phyloP scores from a whole-genome alignment of 2,329 filamentous ascomycete species.

The Xylaria arbuscula region DNA sequence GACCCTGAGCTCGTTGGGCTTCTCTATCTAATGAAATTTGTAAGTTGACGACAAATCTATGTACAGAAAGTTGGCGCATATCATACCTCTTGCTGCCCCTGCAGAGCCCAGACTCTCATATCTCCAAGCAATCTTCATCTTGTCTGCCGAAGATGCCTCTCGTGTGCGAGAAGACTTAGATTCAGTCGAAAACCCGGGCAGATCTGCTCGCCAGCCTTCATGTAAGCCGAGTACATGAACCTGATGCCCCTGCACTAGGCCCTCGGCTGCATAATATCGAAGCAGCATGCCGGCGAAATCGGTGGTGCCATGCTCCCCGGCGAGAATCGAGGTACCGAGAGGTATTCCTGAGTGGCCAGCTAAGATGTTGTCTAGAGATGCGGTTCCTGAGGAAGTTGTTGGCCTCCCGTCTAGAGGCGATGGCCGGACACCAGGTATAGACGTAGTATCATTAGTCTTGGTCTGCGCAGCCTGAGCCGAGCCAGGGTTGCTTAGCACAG shows the following conservation, averaged over 20 bases:
- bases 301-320: slow-evolving; percentile 92
- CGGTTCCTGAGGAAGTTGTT: slow-evolving; percentile 91
- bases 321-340: slow-evolving; percentile 80
- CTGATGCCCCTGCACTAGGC: slow-evolving; percentile 88
- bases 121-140: slow-evolving; percentile 99
- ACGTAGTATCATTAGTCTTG: slow-evolving; percentile 51
- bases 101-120: slow-evolving; percentile 87
- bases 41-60: slow-evolving; percentile 28
- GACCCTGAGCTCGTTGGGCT: slow-evolving; percentile 38
- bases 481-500: slow-evolving; percentile 59
- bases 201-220: slow-evolving; percentile 82
- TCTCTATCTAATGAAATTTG: slow-evolving; percentile 43
- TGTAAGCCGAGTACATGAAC: slow-evolving; percentile 86
- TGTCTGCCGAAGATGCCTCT: slow-evolving; percentile 65
- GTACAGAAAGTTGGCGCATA: slow-evolving; percentile 22
- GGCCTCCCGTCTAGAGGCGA: slow-evolving; percentile 88
- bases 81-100: slow-evolving; percentile 72
- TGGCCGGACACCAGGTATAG: slow-evolving; percentile 71
- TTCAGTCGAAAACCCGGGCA: slow-evolving; percentile 75
- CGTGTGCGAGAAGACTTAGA: slow-evolving; percentile 55
- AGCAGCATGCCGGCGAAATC: slow-evolving; percentile 89
- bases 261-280: slow-evolving; percentile 92
- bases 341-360: slow-evolving; percentile 88
- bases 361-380: slow-evolving; percentile 84
- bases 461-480: slow-evolving; percentile 49